Percentiles rank a stretch among this genome's conserved stretches.
These are phyloP conservation scores for Lyophyllum shimeji DNA, from an alignment of 768 basidiomycete species.

Conservation along the genomic window DNA sequence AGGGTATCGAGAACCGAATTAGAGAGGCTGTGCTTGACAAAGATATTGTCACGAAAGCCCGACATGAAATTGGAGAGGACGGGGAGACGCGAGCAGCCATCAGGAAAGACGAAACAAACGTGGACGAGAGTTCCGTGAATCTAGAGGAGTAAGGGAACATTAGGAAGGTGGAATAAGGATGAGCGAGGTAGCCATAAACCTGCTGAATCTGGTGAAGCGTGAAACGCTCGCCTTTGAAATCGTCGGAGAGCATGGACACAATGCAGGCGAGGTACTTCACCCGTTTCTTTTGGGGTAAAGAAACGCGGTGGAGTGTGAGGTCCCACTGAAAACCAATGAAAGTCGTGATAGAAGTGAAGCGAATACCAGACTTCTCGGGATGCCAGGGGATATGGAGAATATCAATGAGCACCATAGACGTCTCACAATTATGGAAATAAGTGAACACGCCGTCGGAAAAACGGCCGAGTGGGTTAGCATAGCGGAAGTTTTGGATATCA, in stretches of 20 bases:
- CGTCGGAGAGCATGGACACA: background rate
- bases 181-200: slow-evolving; percentile 7
- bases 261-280: slow-evolving; percentile 24
- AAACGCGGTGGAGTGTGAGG: slow-evolving; percentile 21
- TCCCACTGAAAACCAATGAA: slow-evolving; percentile 38
- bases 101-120: slow-evolving; percentile 25
- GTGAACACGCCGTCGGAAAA: background rate
- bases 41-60: slow-evolving; percentile 18
- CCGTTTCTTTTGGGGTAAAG: slow-evolving; percentile 29
- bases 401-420: slow-evolving; percentile 12
- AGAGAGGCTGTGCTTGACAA: slow-evolving; percentile 13
- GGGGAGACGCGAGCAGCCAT: slow-evolving; percentile 20
- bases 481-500: slow-evolving; percentile 25
- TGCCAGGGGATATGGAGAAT: slow-evolving; percentile 2
- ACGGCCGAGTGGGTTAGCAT: slow-evolving; percentile 10
- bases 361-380: slow-evolving; percentile 21
- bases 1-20: slow-evolving; percentile 20
- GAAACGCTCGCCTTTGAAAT: slow-evolving; percentile 3
- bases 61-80: slow-evolving; percentile 25
- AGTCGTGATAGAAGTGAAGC: slow-evolving; percentile 18
- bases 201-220: slow-evolving; percentile 20
- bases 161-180: background rate
- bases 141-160: too few relatives aligned
- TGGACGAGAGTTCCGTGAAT: slow-evolving; percentile 32
- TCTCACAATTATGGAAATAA: slow-evolving; percentile 21